Conservation (phyloP, 345 rosid genomes). For the Eucalyptus pauciflora region DNA sequence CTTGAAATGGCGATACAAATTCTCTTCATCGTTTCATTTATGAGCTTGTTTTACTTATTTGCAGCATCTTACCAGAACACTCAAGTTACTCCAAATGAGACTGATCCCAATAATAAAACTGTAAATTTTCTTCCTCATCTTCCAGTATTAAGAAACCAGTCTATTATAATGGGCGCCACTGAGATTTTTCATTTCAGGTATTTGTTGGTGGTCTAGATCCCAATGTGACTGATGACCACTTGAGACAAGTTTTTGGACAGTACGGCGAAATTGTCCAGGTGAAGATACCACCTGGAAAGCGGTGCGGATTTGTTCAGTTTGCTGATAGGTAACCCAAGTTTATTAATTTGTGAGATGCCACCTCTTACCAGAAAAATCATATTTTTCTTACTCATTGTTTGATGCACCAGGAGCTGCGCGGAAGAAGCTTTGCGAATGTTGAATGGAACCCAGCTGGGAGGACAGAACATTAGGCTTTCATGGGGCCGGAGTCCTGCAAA, state of each 20-base stretch:
- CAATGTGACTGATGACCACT: conserved; percentile 53
- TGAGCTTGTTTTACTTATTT: background rate
- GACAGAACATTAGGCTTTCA: conserved; percentile 78
- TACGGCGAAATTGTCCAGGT: conserved; percentile 80
- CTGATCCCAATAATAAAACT: conserved; percentile 85
- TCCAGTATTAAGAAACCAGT: background rate
- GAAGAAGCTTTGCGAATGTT: conserved; percentile 66
- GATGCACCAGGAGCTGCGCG: conserved; percentile 53
- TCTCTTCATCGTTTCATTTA: background rate
- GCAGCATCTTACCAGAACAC: conserved; percentile 79
- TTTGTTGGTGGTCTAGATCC: conserved; percentile 90
- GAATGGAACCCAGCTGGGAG: conserved; percentile 64
- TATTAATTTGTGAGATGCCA: background rate
- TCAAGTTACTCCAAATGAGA: conserved; percentile 49
- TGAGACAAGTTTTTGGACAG: conserved; percentile 65
- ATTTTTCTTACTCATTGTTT: background rate
- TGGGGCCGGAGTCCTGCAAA: conserved; percentile 91
- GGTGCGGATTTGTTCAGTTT: conserved; percentile 91
- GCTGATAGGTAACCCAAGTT: conserved; percentile 43
- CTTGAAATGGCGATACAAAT: background rate
- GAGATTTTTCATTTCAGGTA: conserved; percentile 26
- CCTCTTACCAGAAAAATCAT: background rate
- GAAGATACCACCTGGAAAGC: conserved; percentile 72
- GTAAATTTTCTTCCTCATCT: conserved; percentile 35
- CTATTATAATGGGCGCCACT: background rate